Evolutionary conservation across 2,329 filamentous ascomycete genomes (phyloP).

Genomic region (Clonostachys sp.): DNA sequence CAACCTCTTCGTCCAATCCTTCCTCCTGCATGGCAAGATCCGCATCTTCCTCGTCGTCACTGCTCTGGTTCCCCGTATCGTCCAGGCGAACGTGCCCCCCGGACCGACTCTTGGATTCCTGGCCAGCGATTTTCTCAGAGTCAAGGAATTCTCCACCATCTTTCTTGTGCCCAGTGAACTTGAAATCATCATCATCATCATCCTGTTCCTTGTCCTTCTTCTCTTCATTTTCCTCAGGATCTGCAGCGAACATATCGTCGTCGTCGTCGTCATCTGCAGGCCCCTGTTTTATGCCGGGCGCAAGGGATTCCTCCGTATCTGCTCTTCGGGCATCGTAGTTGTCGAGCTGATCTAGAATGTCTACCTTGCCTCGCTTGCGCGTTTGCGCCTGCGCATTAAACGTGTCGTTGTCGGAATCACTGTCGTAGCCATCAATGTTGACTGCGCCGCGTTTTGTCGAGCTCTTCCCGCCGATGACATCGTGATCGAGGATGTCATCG

Average conservation of each 20-base stretch:
- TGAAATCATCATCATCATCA: slow-evolving; percentile 22
- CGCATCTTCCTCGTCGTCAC: slow-evolving; percentile 64
- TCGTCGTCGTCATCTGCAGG: slow-evolving; percentile 48
- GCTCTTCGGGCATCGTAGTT: slow-evolving; percentile 44
- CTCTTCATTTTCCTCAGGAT: slow-evolving; percentile 50
- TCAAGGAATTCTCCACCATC: slow-evolving; percentile 59
- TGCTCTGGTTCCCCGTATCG: slow-evolving; percentile 39
- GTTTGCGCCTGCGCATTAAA: slow-evolving; percentile 72
- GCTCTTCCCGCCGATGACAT: slow-evolving; percentile 79
- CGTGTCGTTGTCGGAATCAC: slow-evolving; percentile 86
- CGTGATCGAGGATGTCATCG: slow-evolving; percentile 76
- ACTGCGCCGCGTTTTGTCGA: slow-evolving; percentile 88
- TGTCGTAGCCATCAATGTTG: slow-evolving; percentile 95
- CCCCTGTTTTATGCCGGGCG: slow-evolving; percentile 20
- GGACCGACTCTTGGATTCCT: slow-evolving; percentile 68
- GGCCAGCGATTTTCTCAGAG: slow-evolving; percentile 67
- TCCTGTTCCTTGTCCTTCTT: slow-evolving; percentile 31
- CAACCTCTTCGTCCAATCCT: slow-evolving; percentile 82
- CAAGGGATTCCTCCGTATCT: slow-evolving; percentile 12
- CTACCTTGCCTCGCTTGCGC: slow-evolving; percentile 43
- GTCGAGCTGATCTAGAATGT: slow-evolving; percentile 47
- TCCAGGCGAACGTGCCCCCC: slow-evolving; percentile 67
- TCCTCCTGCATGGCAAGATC: slow-evolving; percentile 68
- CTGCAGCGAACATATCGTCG: slow-evolving; percentile 81
- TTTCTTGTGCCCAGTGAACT: slow-evolving; percentile 48